Percentiles rank a stretch among this genome's conserved stretches.
phyloP scores from a whole-genome alignment of 2,329 filamentous ascomycete genomes.

The Mollisiaceae sp. region DNA sequence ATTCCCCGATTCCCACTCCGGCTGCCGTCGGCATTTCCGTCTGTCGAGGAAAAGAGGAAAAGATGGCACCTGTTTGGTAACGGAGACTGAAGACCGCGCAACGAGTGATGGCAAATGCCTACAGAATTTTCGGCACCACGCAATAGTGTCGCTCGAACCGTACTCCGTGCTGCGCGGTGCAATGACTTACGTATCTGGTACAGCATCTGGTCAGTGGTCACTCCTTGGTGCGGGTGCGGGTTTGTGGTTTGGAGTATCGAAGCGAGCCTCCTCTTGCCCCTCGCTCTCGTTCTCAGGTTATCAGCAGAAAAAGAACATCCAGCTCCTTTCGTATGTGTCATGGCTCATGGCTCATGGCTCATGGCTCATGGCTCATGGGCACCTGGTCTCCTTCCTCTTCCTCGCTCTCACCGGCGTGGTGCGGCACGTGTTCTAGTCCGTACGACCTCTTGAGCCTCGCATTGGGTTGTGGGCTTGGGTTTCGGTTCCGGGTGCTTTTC shows the following conservation, averaged over 20 bases:
- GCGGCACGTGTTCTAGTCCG: neutral
- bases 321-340: conserved; percentile 18
- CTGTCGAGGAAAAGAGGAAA: neutral
- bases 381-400: neutral
- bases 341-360: too few species aligned
- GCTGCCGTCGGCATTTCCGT: neutral
- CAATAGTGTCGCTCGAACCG: neutral
- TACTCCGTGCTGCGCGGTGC: neutral
- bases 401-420: neutral
- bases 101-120: neutral
- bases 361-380: too few species aligned
- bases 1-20: neutral
- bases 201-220: too few species aligned
- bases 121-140: neutral
- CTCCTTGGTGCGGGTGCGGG: neutral
- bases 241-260: neutral
- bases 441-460: conserved; percentile 1
- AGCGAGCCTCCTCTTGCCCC: neutral
- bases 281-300: neutral
- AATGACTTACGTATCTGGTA: neutral
- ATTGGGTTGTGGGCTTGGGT: too few species aligned
- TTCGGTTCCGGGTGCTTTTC: conserved; percentile 7
- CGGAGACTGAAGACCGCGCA: neutral
- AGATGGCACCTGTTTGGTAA: neutral
- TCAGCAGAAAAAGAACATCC: neutral